Base-by-base conservation (phyloP, 768 basidiomycete species). In the Kwoniella shandongensis region DNA sequence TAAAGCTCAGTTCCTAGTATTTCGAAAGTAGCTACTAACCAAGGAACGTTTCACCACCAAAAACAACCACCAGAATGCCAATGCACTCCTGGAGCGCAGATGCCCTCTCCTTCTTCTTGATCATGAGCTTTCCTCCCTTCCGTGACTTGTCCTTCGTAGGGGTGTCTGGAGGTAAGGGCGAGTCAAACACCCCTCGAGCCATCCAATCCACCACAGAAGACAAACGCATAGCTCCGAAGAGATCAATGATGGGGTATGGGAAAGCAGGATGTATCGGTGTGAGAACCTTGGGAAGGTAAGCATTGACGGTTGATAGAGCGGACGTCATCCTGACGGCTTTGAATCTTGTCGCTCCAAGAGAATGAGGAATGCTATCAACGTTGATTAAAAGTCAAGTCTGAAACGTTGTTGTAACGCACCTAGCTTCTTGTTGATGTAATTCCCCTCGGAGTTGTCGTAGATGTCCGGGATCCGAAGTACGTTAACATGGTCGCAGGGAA, bases 11-110 rank as follows among this genome's bases (percentile, higher is more conserved):
- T 13, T 53, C n/a, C n/a, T n/a, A n/a, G n/a, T n/a, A n/a, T n/a
- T n/a, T n/a, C n/a, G n/a, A n/a, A n/a, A n/a, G n/a, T n/a, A n/a
- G n/a, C n/a, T n/a, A n/a, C n/a, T n/a, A n/a, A 74, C 72, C 61
- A 0, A 73, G 63, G 44, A 75, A 73, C 1, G 73, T 75, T 47
- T 76, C 75, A 32, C 71, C 71, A 7, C 75, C 75, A 57, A 76
- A 76, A 1, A 76, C 61, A 23, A 76, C 55, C 0, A 75, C 46
- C 50, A 72, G 32, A 17, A 76, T 52, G 2, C 75, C 75, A 18
- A 67, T 45, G 17, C 62, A 54, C 45, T 76, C 75, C 45, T 73
- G 72, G 46, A 72, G 36, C 8, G 55, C 45, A 54, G 45, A 61
- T 10, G 67, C 65, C 42, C 63, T 47, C 32, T 20, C 44, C 26